phyloP scores from a whole-genome alignment of 2,329 filamentous ascomycete genomes.

The Gyromitra esculenta region DNA sequence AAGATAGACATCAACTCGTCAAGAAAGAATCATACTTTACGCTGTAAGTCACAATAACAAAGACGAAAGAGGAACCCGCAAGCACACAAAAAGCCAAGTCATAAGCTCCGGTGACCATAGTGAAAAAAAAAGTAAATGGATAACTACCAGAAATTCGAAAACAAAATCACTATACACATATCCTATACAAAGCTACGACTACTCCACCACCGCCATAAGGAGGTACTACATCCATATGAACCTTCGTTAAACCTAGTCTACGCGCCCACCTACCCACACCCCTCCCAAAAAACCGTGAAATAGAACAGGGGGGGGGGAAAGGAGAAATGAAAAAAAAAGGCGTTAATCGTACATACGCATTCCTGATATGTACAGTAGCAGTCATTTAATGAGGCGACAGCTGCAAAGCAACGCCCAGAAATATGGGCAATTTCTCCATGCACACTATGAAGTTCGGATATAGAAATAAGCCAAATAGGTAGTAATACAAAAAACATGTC shows the following conservation, averaged over 20 bases:
- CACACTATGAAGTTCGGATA: too few species aligned
- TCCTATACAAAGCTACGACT: neutral
- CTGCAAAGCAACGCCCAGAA: too few species aligned
- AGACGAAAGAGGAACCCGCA: neutral
- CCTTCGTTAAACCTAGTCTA: neutral
- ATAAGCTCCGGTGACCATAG: too few species aligned
- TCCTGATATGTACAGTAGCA: neutral
- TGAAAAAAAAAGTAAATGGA: neutral
- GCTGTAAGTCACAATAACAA: too few species aligned
- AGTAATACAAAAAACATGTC: too few species aligned
- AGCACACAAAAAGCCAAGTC: neutral
- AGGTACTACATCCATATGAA: neutral
- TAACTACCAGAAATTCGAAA: neutral
- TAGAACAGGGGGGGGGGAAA: too few species aligned
- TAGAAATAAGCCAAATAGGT: too few species aligned
- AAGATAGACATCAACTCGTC: neutral
- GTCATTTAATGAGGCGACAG: too few species aligned
- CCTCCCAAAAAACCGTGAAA: too few species aligned
- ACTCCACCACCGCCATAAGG: neutral
- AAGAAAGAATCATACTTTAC: too few species aligned
- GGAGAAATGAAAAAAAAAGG: neutral
- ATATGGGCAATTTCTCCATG: too few species aligned
- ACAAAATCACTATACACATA: neutral
- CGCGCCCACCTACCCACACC: neutral
- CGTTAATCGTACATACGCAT: conserved; percentile 12